Conservation (phyloP, 371 early-diverging fungal species). For the Mortierella sp. region DNA sequence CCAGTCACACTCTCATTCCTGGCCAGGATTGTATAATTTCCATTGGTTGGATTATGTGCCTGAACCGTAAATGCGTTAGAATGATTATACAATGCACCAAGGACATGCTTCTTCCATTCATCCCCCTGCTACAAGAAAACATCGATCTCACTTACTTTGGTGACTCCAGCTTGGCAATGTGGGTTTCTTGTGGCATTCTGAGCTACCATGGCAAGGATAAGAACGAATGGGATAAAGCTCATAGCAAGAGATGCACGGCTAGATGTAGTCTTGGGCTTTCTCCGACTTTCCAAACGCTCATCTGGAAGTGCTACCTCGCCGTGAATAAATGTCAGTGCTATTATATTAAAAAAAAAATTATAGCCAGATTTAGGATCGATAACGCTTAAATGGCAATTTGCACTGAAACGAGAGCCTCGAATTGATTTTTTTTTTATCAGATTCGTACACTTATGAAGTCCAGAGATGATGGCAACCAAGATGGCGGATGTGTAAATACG, state of each 20-base stretch:
- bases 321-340: conserved; percentile 50
- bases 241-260: conserved; percentile 36
- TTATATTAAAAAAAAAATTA: too few relatives aligned
- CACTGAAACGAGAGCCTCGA: background rate
- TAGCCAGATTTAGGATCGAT: conserved; percentile 1
- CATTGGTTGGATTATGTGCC: conserved; percentile 41
- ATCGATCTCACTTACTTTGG: conserved; percentile 38
- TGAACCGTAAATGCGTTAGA: conserved; percentile 9
- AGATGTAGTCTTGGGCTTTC: conserved; percentile 24
- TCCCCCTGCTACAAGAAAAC: background rate
- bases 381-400: too few relatives aligned
- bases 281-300: conserved; percentile 42
- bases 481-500: conserved; percentile 52
- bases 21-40: conserved; percentile 63
- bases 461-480: conserved; percentile 44
- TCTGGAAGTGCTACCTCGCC: conserved; percentile 58
- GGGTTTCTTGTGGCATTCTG: conserved; percentile 58
- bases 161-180: conserved; percentile 57
- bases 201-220: conserved; percentile 50
- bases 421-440: background rate
- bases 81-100: background rate
- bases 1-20: conserved; percentile 80
- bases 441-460: conserved; percentile 53
- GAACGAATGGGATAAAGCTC: conserved; percentile 50
- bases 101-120: background rate